Conservation (phyloP, 2,329 filamentous ascomycete genomes). For the Fusarium hostae region DNA sequence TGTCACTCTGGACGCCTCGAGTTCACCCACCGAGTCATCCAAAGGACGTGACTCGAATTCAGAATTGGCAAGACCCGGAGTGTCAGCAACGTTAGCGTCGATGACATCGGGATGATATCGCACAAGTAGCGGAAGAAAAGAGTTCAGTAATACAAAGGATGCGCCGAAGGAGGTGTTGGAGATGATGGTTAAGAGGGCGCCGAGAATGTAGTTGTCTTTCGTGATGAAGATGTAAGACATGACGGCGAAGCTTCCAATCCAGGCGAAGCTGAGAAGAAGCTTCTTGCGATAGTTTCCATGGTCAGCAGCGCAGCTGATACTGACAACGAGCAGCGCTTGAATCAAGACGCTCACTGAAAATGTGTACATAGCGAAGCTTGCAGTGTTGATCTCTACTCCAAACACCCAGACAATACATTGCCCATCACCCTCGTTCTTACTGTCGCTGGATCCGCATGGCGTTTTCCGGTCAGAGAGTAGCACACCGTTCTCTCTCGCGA, state of each 20-base stretch:
- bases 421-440: constrained; percentile 60
- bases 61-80: constrained; percentile 48
- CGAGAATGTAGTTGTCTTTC: constrained; percentile 81
- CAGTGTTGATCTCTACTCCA: constrained; percentile 90
- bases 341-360: constrained; percentile 92
- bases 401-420: constrained; percentile 88
- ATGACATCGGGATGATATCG: constrained; percentile 76
- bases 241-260: constrained; percentile 81
- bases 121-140: constrained; percentile 90
- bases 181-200: constrained; percentile 84
- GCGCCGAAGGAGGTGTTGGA: constrained; percentile 95
- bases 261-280: constrained; percentile 85
- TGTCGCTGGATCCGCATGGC: constrained; percentile 76
- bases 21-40: constrained; percentile 49
- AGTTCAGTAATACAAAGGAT: constrained; percentile 95
- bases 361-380: constrained; percentile 98
- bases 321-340: constrained; percentile 91
- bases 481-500: constrained; percentile 92
- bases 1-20: constrained; percentile 48
- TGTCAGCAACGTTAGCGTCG: constrained; percentile 42
- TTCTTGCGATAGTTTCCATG: constrained; percentile 93
- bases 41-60: constrained; percentile 50
- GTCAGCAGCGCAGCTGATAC: constrained; percentile 95
- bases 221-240: constrained; percentile 89
- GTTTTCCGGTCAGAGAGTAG: constrained; percentile 80